Evolutionary conservation across 164 flowering plant species (phyloP).

Genomic region (Liquidambar formosana): DNA sequence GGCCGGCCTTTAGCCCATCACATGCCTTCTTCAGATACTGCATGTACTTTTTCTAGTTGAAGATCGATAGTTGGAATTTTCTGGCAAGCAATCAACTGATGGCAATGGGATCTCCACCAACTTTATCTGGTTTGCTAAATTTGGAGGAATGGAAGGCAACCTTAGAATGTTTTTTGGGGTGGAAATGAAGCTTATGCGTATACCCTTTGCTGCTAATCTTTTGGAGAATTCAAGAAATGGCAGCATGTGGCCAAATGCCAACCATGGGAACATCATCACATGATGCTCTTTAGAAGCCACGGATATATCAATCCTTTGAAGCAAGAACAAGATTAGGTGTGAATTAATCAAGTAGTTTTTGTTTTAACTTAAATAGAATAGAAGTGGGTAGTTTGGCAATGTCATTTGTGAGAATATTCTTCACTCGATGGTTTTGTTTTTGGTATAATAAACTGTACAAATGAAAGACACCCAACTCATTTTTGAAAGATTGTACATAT

Average conservation of each 20-base stretch:
- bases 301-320: too few relatives aligned
- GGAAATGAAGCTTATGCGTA: slow-evolving; percentile 31
- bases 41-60: slow-evolving; percentile 22
- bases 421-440: too few relatives aligned
- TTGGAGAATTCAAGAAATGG: slow-evolving; percentile 31
- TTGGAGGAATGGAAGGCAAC: slow-evolving; percentile 36
- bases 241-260: slow-evolving; percentile 41
- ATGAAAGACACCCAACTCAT: too few relatives aligned
- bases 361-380: too few relatives aligned
- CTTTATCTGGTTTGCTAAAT: slow-evolving; percentile 16
- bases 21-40: slow-evolving; percentile 36
- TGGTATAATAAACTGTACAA: too few relatives aligned
- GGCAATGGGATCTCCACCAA: slow-evolving; percentile 37
- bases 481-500: too few relatives aligned
- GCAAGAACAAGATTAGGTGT: too few relatives aligned
- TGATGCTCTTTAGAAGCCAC: slow-evolving; percentile 13
- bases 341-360: too few relatives aligned
- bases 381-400: too few relatives aligned
- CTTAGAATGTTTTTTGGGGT: slow-evolving; percentile 40
- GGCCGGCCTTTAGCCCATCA: slow-evolving; percentile 29
- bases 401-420: too few relatives aligned
- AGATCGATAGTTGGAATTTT: slow-evolving; percentile 43
- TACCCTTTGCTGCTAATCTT: slow-evolving; percentile 26
- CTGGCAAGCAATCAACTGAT: slow-evolving; percentile 19
- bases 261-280: slow-evolving; percentile 41